Base-by-base conservation (phyloP, 257 asterid species). In the Jasminum sambac region DNA sequence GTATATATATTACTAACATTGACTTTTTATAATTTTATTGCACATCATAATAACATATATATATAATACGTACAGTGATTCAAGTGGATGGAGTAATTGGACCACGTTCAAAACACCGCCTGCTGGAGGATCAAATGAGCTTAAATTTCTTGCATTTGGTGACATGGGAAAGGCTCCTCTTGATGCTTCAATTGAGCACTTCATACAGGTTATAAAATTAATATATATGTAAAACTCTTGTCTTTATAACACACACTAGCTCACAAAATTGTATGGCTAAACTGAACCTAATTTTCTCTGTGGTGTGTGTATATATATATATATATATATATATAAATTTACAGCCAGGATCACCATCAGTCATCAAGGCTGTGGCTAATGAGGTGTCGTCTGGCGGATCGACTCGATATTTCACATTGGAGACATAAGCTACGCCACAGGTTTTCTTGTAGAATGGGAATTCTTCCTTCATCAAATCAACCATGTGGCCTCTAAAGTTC, bases 151-250 rank as follows among this genome's bases (percentile, higher is more conserved):
- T 71, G 89, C 97, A 55, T 92, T 68, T 73, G 98, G 97, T 25
- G 98, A 92, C 40, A 92, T 92, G 98, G 98, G 98, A 16, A 92
- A 90, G 75, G 83, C 96, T 19, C 97, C 98, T 24, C 89, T 84
- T 11, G 98, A 92, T 81, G 64, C 78, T 46, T 88, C 98, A 11
- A 50, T 41, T 0, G 98, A 92, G 73, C 98, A 92, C 79, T 92
- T 74, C 74, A 90, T 84, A 41, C 98, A 91, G 88, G 97, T n/a
- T n/a, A n/a, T n/a, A n/a, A n/a, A n/a, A n/a, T n/a, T 89, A 79
- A 41, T 4, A 11, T 13, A 19, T 38, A n/a, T 30, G 19, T 13
- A n/a, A 17, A 37, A 37, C 8, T 64, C 5, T n/a, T n/a, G n/a
- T n/a, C 7, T 7, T 5, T 16, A 44, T 8, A 64, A 8, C 17